Base-by-base conservation (phyloP, 1,139 yeast species). In the Yamadazyma jaroonii region DNA sequence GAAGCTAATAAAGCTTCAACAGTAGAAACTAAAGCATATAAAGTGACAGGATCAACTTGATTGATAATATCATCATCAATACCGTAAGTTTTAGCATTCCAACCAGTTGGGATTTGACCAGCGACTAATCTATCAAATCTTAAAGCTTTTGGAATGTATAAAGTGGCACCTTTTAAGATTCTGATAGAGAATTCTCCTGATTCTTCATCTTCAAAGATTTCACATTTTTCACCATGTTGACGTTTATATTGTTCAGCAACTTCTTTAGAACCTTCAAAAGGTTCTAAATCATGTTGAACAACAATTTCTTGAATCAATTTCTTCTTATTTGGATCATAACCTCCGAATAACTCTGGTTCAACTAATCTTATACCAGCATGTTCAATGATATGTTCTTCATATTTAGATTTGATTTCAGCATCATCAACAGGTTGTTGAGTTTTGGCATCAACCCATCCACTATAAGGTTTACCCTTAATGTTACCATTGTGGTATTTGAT, bases 41-140 rank as follows among this genome's bases (percentile, higher is more conserved):
- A 77, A 29, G 98, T 92, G 59, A 92, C 80, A 48, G 96, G 97
- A 61, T 92, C 98, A 50, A 92, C 98, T 72, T 92, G 98, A 43
- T 79, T 74, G 53, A 89, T 83, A 50, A 86, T 85, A 60, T 92
- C 98, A 51, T 90, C 97, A 39, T 92, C 74, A 51, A 92, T 85
- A 80, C 98, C 98, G 57, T 90, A 92, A 47, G 84, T 82, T 61
- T 81, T 83, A 41, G 98, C 97, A 62, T 88, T 76, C 98, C 98
- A 92, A 59, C 98, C 98, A 39, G 95, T 84, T 56, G 98, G 98
- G 53, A 92, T 84, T 77, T 92, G 98, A 62, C 98, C 98, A 47
- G 98, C 97, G 57, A 92, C 98, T 52, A 92, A 74, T 65, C 98
- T 83, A 71, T 92, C 96, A 56, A 86, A 90, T 70, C 82, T 83